Base-by-base conservation (phyloP, 805 yeast genomes). In the Helenozyma rhizophorensis region DNA sequence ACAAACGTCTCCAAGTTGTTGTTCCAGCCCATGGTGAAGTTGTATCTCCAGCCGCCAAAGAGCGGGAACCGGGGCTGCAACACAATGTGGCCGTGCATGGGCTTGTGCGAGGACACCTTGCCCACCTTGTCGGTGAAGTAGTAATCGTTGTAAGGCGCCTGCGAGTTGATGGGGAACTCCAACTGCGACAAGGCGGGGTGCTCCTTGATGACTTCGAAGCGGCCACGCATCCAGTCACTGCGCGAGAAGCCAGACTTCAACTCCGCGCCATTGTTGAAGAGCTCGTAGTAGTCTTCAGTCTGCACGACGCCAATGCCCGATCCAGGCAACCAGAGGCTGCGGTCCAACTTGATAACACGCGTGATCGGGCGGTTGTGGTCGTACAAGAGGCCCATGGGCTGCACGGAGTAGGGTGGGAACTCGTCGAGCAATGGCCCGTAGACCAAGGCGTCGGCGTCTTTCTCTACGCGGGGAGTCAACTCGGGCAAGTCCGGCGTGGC, bases 11-110 rank as follows among this genome's bases (percentile, higher is more conserved):
- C 50, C 25, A 89, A 60, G 14, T 68, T 62, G 43, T 77, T 74
- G 30, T 80, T 76, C 96, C 96, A 93, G n/a, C 97, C 97, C 47
- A 90, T 60, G 14, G 97, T 93, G 69, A 86, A 93, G 62, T 90
- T 87, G 62, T 87, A 90, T 50, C 80, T 73, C 98, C 98, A 93
- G 26, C 89, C 94, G 30, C 98, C 98, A 60, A 86, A 84, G 6
- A 93, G 56, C n/a, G 98, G 98, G 67, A 69, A 93, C 57, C 98
- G 74, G 36, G 97, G 97, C 51, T 73, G 76, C 43, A 93, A 57
- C 22, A 80, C 64, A 29, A 86, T 61, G 39, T 62, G 60, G 26
- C 70, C 58, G 25, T 60, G 59, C 4, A 61, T 52, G 16, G 62
- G 40, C 40, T 66, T 65, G 30, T 83, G 81, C 3, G 97, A 84